A percentile compares a stretch with the other conserved stretches of the same genome.
phyloP scores from a whole-genome alignment of 768 basidiomycete species.

The Lentinula lateritia region DNA sequence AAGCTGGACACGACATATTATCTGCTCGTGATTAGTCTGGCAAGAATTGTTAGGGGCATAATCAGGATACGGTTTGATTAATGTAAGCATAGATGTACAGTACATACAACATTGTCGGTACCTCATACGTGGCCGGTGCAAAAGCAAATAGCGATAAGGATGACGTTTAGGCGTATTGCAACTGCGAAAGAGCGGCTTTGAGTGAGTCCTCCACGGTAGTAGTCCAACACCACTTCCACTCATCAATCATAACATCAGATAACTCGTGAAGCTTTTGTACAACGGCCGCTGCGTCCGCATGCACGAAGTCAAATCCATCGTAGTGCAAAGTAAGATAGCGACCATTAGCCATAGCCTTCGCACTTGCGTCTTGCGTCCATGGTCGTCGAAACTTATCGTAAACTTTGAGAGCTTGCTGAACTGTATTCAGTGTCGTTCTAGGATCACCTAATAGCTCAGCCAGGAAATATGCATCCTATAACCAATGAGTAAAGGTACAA shows the following conservation, averaged over 20 bases:
- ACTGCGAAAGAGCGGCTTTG: neutral
- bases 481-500: neutral
- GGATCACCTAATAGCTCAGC: constrained; percentile 1
- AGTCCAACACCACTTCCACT: constrained; percentile 7
- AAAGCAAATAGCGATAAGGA: too few species aligned
- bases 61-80: too few species aligned
- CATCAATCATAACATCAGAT: neutral
- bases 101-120: too few species aligned
- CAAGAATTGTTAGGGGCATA: too few species aligned
- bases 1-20: too few species aligned
- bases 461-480: constrained; percentile 5
- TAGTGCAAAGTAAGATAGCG: constrained; percentile 1
- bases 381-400: constrained; percentile 5
- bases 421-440: neutral
- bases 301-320: constrained; percentile 3
- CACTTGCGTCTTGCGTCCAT: constrained; percentile 1
- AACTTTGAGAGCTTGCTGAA: neutral
- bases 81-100: too few species aligned
- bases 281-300: neutral
- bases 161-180: neutral
- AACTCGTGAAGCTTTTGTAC: neutral
- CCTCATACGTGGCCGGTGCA: too few species aligned
- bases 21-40: too few species aligned
- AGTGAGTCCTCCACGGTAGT: neutral
- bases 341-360: neutral